Conservation (phyloP, 257 asterid species). For the Schizonepeta tenuifolia region DNA sequence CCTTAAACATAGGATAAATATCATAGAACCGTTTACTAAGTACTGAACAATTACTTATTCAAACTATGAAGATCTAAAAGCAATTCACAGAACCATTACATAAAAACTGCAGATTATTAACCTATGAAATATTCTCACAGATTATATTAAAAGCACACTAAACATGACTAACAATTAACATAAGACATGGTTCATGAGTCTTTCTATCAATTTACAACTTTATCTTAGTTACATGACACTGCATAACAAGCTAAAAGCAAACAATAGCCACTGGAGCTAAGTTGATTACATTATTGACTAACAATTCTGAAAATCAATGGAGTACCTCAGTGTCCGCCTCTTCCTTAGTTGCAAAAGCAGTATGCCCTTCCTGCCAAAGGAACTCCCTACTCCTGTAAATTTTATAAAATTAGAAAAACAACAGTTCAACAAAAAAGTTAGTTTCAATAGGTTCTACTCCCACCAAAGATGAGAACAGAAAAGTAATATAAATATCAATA, state of each 20-base stretch:
- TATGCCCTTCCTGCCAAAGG: slow-evolving; percentile 14
- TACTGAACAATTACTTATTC: background rate
- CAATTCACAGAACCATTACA: background rate
- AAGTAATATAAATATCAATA: background rate
- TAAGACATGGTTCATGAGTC: background rate
- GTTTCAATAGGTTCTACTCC: background rate
- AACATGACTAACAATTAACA: background rate
- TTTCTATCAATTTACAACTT: background rate
- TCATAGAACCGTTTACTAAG: background rate
- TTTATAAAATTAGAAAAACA: background rate
- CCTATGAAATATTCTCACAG: background rate
- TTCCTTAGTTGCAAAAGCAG: slow-evolving; percentile 2
- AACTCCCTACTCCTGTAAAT: slow-evolving; percentile 11
- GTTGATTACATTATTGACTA: background rate
- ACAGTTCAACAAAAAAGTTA: background rate
- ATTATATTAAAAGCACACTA: background rate
- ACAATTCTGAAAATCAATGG: background rate
- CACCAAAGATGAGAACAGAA: background rate
- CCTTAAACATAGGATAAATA: background rate
- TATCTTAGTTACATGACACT: background rate
- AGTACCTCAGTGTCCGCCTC: slow-evolving; percentile 1
- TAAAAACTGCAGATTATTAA: background rate
- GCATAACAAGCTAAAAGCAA: background rate
- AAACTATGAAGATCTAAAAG: background rate
- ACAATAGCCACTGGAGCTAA: background rate